Evolutionary conservation across 176 grass and related monocot species (phyloP).

Genomic region (Phyllostachys edulis): DNA sequence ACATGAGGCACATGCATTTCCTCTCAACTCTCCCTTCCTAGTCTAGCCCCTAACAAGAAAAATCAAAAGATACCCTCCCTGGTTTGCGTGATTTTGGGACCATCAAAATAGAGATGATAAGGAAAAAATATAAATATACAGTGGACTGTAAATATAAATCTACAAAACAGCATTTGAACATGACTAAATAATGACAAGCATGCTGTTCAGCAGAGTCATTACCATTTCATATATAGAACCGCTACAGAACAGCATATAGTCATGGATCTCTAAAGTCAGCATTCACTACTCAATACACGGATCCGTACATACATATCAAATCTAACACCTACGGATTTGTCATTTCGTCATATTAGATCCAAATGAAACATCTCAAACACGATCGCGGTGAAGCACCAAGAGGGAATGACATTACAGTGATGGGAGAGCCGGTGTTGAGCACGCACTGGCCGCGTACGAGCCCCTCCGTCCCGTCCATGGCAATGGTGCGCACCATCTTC

Average conservation of each 20-base stretch:
- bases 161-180: background rate
- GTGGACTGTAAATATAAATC: background rate
- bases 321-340: background rate
- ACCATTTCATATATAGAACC: background rate
- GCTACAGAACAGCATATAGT: background rate
- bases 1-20: background rate
- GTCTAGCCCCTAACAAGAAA: background rate
- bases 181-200: background rate
- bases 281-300: background rate
- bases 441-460: constrained; percentile 84
- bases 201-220: background rate
- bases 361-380: constrained; percentile 9
- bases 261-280: background rate
- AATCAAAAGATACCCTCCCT: background rate
- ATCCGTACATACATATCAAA: constrained; percentile 21
- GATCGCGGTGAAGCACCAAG: background rate
- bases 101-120: background rate
- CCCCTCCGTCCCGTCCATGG: constrained; percentile 91
- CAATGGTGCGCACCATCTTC: constrained; percentile 92
- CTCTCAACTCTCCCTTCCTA: background rate
- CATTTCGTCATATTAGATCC: constrained; percentile 21
- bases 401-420: constrained; percentile 56
- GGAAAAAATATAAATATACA: background rate
- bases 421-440: constrained; percentile 88
- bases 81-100: background rate